A percentile compares a stretch with the other conserved stretches of the same genome.
These are phyloP conservation scores for Trametes cingulata DNA, from an alignment of 768 basidiomycete genomes.

Conservation along the genomic window DNA sequence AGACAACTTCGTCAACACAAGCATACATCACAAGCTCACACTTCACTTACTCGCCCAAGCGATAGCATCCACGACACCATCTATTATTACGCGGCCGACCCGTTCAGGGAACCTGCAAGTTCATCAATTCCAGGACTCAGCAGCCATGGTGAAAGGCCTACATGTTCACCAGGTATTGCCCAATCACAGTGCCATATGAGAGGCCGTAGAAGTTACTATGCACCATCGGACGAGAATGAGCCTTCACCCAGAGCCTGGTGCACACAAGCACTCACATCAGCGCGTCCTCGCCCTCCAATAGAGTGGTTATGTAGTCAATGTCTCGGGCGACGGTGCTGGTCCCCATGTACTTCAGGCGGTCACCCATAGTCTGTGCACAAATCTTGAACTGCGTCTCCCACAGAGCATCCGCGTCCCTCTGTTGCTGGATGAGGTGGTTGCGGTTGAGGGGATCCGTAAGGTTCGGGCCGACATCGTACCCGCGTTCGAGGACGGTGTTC, in stretches of 20 bases:
- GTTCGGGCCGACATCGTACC: constrained; percentile 30
- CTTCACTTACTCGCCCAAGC: constrained; percentile 28
- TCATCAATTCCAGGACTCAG: too few species aligned
- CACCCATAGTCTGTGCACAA: constrained; percentile 32
- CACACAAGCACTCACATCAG: constrained; percentile 25
- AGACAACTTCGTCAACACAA: neutral
- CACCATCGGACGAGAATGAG: neutral
- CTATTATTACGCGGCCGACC: constrained; percentile 34
- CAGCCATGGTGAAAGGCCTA: too few species aligned
- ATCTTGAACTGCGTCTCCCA: constrained; percentile 29
- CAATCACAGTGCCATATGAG: constrained; percentile 36
- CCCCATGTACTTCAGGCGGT: constrained; percentile 32
- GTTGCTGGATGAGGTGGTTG: constrained; percentile 22
- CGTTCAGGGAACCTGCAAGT: constrained; percentile 37
- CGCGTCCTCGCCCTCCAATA: constrained; percentile 31
- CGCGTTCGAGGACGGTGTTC: constrained; percentile 31
- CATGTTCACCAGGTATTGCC: constrained; percentile 38
- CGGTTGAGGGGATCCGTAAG: constrained; percentile 26
- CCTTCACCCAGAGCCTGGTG: constrained; percentile 13
- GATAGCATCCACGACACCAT: constrained; percentile 35
- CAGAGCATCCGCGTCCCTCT: constrained; percentile 27
- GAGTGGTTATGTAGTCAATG: constrained; percentile 31
- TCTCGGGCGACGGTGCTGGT: constrained; percentile 36
- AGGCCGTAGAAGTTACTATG: constrained; percentile 33
- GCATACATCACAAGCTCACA: neutral